Base-by-base conservation (phyloP, 768 basidiomycete genomes). In the Pleurotus citrinopileatus region DNA sequence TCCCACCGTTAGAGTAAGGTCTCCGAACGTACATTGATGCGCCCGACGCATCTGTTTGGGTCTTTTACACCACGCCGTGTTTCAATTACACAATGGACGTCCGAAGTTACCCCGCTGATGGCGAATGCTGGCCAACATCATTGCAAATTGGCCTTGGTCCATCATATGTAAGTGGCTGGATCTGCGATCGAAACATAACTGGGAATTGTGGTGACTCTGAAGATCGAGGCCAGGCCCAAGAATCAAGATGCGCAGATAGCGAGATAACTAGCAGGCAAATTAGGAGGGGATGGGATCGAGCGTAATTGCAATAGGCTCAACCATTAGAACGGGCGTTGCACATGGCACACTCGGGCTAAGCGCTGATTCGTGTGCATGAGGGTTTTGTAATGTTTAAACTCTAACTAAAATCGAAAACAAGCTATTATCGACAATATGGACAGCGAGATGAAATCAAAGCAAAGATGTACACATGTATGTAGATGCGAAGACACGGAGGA, bases 361-460 rank as follows among this genome's bases (percentile, higher is more conserved):
- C n/a, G n/a, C n/a, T n/a, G n/a, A n/a, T n/a, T n/a, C n/a, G n/a
- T n/a, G n/a, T n/a, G n/a, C n/a, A n/a, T n/a, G n/a, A n/a, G n/a
- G n/a, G n/a, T n/a, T n/a, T n/a, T 32, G 13, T 32, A 32, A 6
- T 32, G 13, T 32, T 32, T 32, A 32, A 32, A 32, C 29, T 15
- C 5, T 7, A n/a, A 19, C 17, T 44, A 23, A 44, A 5, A 27
- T 12, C 19, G 10, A 19, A 9, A 44, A 44, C 19, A 28, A 22
- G 43, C 12, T 44, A 19, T 19, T n/a, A 42, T 44, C 25, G 22
- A 44, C 43, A 59, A 25, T 27, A 26, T 44, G 38, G 48, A 34
- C 34, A 47, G 29, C 53, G 15, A 56, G 51, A 55, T 40, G 36
- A 44, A n/a, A 34, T 34, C 32, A n/a, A 34, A 34, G 32, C 9